Percentiles rank a stretch among this genome's conserved stretches.
phyloP scores from a whole-genome alignment of 192 early-diverging fungal species.

The Powellomyces hirtus region DNA sequence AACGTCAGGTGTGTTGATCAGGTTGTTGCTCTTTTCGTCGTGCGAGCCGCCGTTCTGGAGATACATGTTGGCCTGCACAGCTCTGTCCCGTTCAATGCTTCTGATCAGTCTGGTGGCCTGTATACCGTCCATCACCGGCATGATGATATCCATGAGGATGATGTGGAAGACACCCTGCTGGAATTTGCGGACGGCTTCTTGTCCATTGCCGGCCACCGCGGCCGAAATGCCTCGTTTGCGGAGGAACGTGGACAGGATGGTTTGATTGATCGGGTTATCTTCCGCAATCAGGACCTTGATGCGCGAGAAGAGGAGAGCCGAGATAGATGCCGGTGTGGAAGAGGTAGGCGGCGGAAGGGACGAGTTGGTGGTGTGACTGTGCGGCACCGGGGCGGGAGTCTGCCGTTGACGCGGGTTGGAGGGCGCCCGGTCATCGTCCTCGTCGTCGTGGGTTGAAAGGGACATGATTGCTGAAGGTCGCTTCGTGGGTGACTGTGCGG shows the following conservation, averaged over 20 bases:
- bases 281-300: constrained; percentile 61
- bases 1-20: constrained; percentile 36
- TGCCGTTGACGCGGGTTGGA: background rate
- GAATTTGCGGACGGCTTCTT: constrained; percentile 82
- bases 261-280: constrained; percentile 67
- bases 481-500: no score
- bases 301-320: constrained; percentile 3
- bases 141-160: constrained; percentile 26
- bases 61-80: no score
- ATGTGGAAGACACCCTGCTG: constrained; percentile 22
- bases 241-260: constrained; percentile 57
- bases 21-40: no score
- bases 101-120: constrained; percentile 23
- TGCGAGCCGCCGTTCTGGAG: no score
- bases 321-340: background rate
- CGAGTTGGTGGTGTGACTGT: background rate
- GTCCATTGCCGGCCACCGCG: constrained; percentile 69
- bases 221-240: constrained; percentile 34
- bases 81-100: constrained; percentile 44
- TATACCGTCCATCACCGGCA: constrained; percentile 37
- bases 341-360: background rate
- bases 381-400: background rate
- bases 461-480: no score
- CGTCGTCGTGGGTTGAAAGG: no score
- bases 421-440: no score